Percentiles rank a stretch among this genome's conserved stretches.
These are phyloP conservation scores for Incumbomyces lentus DNA, from an alignment of 2,329 filamentous ascomycete species.

Conservation along the genomic window DNA sequence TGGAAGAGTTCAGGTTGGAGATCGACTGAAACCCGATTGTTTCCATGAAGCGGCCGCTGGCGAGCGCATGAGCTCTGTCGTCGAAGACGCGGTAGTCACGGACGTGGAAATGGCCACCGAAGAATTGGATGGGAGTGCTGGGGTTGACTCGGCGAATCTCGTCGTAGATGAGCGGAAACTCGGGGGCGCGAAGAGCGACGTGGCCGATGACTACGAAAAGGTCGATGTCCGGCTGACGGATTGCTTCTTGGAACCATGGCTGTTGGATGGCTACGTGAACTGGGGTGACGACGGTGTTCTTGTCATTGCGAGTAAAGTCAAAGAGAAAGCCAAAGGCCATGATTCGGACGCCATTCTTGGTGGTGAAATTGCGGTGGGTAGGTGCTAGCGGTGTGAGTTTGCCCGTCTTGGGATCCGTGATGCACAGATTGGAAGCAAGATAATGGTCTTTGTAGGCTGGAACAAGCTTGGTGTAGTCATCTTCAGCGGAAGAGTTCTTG, in stretches of 20 bases:
- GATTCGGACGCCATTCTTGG: slow-evolving; percentile 73
- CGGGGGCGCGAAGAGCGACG: slow-evolving; percentile 68
- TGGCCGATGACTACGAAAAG: slow-evolving; percentile 81
- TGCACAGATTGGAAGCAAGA: slow-evolving; percentile 86
- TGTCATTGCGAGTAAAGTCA: slow-evolving; percentile 80
- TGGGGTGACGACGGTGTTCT: slow-evolving; percentile 75
- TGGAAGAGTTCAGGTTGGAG: slow-evolving; percentile 45
- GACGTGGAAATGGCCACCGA: slow-evolving; percentile 84
- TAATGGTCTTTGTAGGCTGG: slow-evolving; percentile 74
- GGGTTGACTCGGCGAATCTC: slow-evolving; percentile 67
- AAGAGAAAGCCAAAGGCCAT: slow-evolving; percentile 91
- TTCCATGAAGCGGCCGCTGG: slow-evolving; percentile 87
- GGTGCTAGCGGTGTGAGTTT: slow-evolving; percentile 65
- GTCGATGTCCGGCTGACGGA: slow-evolving; percentile 68
- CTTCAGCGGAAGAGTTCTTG: slow-evolving; percentile 62
- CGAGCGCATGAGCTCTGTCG: slow-evolving; percentile 64
- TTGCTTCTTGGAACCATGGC: slow-evolving; percentile 77
- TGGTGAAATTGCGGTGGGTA: slow-evolving; percentile 80
- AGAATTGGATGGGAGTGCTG: slow-evolving; percentile 80
- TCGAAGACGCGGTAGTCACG: slow-evolving; percentile 76
- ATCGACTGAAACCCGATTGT: slow-evolving; percentile 91
- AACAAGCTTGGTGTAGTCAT: slow-evolving; percentile 70
- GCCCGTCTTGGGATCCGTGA: slow-evolving; percentile 61
- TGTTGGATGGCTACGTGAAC: slow-evolving; percentile 74
- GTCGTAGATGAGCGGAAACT: slow-evolving; percentile 67